Evolutionary conservation across 2,329 filamentous ascomycete genomes (phyloP).

Genomic region (Elsinoe batatas): DNA sequence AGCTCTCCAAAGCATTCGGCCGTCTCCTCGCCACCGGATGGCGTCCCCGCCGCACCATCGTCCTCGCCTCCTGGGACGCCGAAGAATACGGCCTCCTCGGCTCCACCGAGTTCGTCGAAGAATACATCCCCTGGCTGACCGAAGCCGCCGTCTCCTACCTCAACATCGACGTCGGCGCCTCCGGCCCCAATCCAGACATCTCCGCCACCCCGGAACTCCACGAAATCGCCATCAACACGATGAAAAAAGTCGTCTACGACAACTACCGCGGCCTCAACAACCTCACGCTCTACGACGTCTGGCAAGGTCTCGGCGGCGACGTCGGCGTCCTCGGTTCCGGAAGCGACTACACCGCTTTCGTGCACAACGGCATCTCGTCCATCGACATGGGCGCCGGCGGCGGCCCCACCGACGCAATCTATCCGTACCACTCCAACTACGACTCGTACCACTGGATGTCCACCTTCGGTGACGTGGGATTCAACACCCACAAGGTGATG

Average conservation of each 20-base stretch:
- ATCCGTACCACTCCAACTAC: conserved; percentile 41
- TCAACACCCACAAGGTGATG: conserved; percentile 40
- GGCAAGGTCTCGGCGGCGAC: conserved; percentile 28
- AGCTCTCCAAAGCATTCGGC: conserved; percentile 42
- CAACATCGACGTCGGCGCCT: conserved; percentile 42
- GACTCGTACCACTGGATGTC: conserved; percentile 44
- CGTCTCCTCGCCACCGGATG: conserved; percentile 39
- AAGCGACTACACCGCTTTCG: conserved; percentile 34
- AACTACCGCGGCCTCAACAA: conserved; percentile 21
- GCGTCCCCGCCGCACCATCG: conserved; percentile 43
- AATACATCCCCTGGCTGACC: conserved; percentile 39
- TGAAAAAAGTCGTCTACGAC: conserved; percentile 44
- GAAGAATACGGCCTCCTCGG: conserved; percentile 33
- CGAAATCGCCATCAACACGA: conserved; percentile 56
- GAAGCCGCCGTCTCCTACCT: conserved; percentile 38
- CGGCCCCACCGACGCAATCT: conserved; percentile 31
- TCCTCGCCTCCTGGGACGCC: conserved; percentile 35
- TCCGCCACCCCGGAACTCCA: conserved; percentile 64
- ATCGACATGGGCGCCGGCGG: conserved; percentile 34
- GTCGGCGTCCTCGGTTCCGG: conserved; percentile 37
- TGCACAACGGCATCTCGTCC: conserved; percentile 20
- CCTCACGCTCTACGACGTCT: conserved; percentile 38
- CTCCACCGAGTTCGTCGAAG: conserved; percentile 42
- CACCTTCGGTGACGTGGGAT: conserved; percentile 42
- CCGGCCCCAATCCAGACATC: conserved; percentile 49